Base-by-base conservation (phyloP, 2,329 filamentous ascomycete genomes). In the Talaromyces sp. region DNA sequence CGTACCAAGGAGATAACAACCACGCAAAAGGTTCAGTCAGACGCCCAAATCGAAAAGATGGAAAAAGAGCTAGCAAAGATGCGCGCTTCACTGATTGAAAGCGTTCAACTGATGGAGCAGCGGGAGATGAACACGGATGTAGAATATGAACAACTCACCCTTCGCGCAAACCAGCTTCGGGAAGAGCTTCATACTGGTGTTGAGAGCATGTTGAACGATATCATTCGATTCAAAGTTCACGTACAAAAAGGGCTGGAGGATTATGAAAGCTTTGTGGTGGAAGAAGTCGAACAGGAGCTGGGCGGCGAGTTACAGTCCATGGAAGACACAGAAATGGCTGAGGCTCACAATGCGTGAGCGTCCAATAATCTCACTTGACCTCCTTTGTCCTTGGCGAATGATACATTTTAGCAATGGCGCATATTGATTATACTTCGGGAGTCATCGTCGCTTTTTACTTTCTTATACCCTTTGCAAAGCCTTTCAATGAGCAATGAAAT, bases 201-300 rank as follows among this genome's bases (percentile, higher is more conserved):
- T 70, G 95, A 97, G 79, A 89, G 88, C 70, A 96, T 98, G 86
- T 81, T 99, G 64, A 96, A 97, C 78, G 93, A 98, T 73, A 90
- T 97, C 66, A 96, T 98, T 80, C 93, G 96, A 72, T 98, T 99
- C 85, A 99, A 99, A 80, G 91, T 99, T 67, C 93, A 98, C 72
- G 83, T 99, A 58, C 95, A 99, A 76, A 93, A 92, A 79, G 89
- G 87, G 64, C 81, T 99, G 60, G 93, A 97, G 73, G 91, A 95
- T 71, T 98, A 96, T 75, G 95, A 99, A 78, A 87, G 88, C 62
- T 96, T 97, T 73, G 92, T 97, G 6, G 88, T 91, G 1, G 91
- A 96, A 67, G 93, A 98, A 79, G 87, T 97, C n/a, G 91, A 96
- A 79, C 86, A 88, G 72, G 90, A 93, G 77, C 79, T 92, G 23